Evolutionary conservation across 352 stramenopile species (phyloP).

Genomic region (Globisporangium irregulare): DNA sequence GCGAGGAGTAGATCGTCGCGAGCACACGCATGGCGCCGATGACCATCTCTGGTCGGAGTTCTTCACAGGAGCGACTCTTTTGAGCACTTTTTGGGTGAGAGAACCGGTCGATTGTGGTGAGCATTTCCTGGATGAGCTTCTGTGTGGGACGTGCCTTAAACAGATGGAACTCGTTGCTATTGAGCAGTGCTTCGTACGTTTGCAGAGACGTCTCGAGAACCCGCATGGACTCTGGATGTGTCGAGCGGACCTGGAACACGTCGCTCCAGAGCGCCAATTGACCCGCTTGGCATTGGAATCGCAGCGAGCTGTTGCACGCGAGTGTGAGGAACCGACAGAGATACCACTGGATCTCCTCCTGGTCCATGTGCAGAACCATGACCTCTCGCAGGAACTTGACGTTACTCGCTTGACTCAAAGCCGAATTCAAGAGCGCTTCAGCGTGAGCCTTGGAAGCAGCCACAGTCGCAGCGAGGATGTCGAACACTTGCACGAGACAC

Average conservation of each 20-base stretch:
- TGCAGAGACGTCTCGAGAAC: conserved; percentile 33
- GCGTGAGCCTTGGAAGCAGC: conserved; percentile 6
- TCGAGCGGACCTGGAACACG: conserved; percentile 27
- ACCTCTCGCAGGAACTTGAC: conserved; percentile 24
- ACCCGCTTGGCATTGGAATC: conserved; percentile 42
- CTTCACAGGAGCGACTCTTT: conserved; percentile 1
- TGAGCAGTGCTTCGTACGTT: conserved; percentile 28
- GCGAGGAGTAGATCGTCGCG: conserved; percentile 14
- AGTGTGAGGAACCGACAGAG: conserved; percentile 25
- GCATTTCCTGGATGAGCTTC: conserved; percentile 22
- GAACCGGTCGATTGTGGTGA: conserved; percentile 22
- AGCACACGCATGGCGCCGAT: conserved; percentile 18
- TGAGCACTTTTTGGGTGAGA: not conserved
- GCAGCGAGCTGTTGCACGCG: conserved; percentile 21
- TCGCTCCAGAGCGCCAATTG: conserved; percentile 29
- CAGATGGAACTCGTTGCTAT: conserved; percentile 32
- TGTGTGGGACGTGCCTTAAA: conserved; percentile 6
- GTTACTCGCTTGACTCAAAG: conserved; percentile 15
- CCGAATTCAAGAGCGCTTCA: conserved; percentile 14
- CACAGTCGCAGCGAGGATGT: conserved; percentile 14
- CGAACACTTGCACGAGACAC: conserved; percentile 22
- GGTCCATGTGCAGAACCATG: conserved; percentile 17
- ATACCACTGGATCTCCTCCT: conserved; percentile 46
- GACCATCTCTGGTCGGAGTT: conserved; percentile 9
- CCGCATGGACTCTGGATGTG: conserved; percentile 28